phyloP scores from a whole-genome alignment of 169 alveolate species.

The Besnoitia besnoiti region DNA sequence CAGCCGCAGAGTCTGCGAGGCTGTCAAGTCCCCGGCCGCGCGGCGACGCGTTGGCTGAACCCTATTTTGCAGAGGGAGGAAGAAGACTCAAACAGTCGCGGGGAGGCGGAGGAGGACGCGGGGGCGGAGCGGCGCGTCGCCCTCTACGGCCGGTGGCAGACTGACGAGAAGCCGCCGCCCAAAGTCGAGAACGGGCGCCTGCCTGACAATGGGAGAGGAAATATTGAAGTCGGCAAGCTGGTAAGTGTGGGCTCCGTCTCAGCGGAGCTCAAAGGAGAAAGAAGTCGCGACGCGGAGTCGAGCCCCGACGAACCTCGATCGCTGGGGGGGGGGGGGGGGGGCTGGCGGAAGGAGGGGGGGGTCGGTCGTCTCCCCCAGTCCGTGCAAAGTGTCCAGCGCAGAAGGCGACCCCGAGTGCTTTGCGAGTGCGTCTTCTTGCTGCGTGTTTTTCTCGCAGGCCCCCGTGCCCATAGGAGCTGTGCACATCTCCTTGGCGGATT shows the following conservation, averaged over 20 bases:
- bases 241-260: neutral
- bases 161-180: constrained; percentile 20
- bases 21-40: neutral
- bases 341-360: no score
- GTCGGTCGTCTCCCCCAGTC: no score
- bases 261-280: no score
- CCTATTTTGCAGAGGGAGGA: neutral
- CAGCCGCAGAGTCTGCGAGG: neutral
- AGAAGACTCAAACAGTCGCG: neutral
- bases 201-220: constrained; percentile 19
- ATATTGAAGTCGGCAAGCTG: constrained; percentile 36
- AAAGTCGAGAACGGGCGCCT: constrained; percentile 23
- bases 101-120: neutral
- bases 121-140: neutral
- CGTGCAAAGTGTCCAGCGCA: no score
- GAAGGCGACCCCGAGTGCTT: no score
- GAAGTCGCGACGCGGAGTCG: no score
- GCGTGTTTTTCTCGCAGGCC: neutral
- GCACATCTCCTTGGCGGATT: constrained; percentile 46
- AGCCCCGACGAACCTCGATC: no score
- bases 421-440: no score
- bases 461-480: constrained; percentile 48
- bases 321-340: no score
- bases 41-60: neutral
- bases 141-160: constrained; percentile 32